Evolutionary conservation across 805 yeast genomes (phyloP).

Genomic region (Komagataella pastoris): DNA sequence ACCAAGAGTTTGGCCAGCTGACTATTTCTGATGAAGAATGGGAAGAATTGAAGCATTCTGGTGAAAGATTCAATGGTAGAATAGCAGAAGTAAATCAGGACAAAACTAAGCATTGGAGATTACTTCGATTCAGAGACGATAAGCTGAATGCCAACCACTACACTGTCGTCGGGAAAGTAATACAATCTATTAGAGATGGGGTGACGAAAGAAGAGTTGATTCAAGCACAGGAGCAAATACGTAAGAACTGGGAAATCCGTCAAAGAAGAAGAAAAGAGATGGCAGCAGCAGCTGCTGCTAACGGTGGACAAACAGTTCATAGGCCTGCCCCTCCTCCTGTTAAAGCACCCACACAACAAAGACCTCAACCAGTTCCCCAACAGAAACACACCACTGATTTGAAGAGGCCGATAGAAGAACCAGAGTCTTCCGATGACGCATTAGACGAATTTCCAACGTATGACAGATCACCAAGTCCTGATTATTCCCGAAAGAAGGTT

Average conservation of each 20-base stretch:
- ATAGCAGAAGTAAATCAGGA: constrained; percentile 76
- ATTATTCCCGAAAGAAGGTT: constrained; percentile 7
- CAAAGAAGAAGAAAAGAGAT: constrained; percentile 21
- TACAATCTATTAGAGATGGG: constrained; percentile 76
- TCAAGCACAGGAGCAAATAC: constrained; percentile 41
- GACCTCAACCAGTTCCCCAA: not conserved
- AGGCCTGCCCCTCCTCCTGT: not conserved
- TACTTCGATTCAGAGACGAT: constrained; percentile 87
- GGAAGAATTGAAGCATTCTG: constrained; percentile 53
- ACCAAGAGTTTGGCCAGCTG: constrained; percentile 57
- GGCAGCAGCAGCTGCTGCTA: constrained; percentile 6
- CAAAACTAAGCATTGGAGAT: constrained; percentile 57
- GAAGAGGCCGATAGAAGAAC: constrained; percentile 8
- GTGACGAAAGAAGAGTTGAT: constrained; percentile 70
- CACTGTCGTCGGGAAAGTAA: constrained; percentile 67
- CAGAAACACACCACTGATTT: not conserved
- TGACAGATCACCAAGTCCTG: constrained; percentile 11
- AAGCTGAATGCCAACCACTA: constrained; percentile 79
- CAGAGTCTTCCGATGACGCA: constrained; percentile 13
- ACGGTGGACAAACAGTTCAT: constrained; percentile 1
- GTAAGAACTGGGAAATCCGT: constrained; percentile 50
- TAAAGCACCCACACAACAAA: not conserved
- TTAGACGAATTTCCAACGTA: constrained; percentile 20
- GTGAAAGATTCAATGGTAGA: constrained; percentile 81
- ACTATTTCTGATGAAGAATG: constrained; percentile 61